These are phyloP conservation scores for Pythium aristosporum DNA, from an alignment of 352 stramenopile species.

Conservation along the genomic window DNA sequence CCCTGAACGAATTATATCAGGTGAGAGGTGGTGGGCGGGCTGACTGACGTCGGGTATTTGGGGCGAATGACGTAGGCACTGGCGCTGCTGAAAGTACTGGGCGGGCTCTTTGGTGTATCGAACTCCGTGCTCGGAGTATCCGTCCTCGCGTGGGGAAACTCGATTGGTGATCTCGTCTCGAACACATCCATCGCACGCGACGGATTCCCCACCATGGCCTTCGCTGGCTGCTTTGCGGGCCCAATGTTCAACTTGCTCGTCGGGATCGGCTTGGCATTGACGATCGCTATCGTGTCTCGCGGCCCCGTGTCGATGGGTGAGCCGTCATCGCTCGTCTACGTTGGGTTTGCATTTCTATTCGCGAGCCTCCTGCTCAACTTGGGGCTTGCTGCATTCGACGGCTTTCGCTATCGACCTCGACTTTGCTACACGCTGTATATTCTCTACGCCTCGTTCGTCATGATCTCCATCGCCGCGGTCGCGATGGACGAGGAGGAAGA, in stretches of 20 bases:
- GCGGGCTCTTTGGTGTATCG: conserved; percentile 71
- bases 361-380: conserved; percentile 70
- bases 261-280: conserved; percentile 65
- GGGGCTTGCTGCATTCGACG: conserved; percentile 44
- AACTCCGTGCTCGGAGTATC: conserved; percentile 76
- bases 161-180: conserved; percentile 74
- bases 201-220: conserved; percentile 82
- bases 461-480: conserved; percentile 63
- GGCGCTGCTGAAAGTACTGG: conserved; percentile 68
- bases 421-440: conserved; percentile 61
- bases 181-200: conserved; percentile 79
- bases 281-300: conserved; percentile 51
- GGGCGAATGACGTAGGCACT: conserved; percentile 34
- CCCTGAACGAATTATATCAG: background rate
- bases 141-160: conserved; percentile 80
- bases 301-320: conserved; percentile 57
- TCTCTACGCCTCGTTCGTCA: conserved; percentile 64
- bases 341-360: conserved; percentile 70
- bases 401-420: conserved; percentile 55
- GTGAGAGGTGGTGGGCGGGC: background rate
- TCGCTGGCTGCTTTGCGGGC: conserved; percentile 78
- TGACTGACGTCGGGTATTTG: no score
- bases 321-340: conserved; percentile 56
- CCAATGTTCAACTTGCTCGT: conserved; percentile 83
- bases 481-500: conserved; percentile 14